These are phyloP conservation scores for Aureobasidium sp. DNA, from an alignment of 2,329 filamentous ascomycete species.

Conservation along the genomic window DNA sequence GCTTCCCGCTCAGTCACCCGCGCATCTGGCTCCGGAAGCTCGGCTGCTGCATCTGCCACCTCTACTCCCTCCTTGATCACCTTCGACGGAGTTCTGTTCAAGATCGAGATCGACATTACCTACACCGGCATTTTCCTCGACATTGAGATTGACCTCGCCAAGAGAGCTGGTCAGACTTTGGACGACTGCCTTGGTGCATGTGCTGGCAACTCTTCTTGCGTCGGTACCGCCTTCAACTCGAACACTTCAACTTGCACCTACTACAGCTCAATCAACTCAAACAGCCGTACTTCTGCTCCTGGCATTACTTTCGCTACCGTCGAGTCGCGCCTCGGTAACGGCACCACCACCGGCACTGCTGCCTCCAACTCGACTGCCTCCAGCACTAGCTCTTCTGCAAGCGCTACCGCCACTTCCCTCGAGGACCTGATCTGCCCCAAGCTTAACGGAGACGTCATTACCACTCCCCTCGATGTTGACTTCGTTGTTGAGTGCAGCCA, in stretches of 20 bases:
- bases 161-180: conserved; percentile 6
- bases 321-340: neutral
- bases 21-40: neutral
- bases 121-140: neutral
- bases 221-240: conserved; percentile 1
- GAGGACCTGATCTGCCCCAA: conserved; percentile 7
- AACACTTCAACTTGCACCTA: neutral
- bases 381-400: neutral
- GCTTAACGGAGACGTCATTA: neutral
- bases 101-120: conserved; percentile 1
- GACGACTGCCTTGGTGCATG: neutral
- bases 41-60: neutral
- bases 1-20: neutral
- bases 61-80: neutral
- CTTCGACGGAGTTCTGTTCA: neutral
- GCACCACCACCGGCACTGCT: neutral
- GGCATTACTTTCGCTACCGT: conserved; percentile 15
- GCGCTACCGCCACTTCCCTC: neutral
- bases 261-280: neutral
- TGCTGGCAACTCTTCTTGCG: neutral
- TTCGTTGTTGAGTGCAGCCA: conserved; percentile 3
- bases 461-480: neutral
- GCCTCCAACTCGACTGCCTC: neutral
- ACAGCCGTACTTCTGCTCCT: neutral
- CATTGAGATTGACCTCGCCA: neutral